Percentiles rank a stretch among this genome's conserved stretches.
These are phyloP conservation scores for Aureobasidium subglaciale DNA, from an alignment of 2,329 filamentous ascomycete genomes.

Conservation along the genomic window DNA sequence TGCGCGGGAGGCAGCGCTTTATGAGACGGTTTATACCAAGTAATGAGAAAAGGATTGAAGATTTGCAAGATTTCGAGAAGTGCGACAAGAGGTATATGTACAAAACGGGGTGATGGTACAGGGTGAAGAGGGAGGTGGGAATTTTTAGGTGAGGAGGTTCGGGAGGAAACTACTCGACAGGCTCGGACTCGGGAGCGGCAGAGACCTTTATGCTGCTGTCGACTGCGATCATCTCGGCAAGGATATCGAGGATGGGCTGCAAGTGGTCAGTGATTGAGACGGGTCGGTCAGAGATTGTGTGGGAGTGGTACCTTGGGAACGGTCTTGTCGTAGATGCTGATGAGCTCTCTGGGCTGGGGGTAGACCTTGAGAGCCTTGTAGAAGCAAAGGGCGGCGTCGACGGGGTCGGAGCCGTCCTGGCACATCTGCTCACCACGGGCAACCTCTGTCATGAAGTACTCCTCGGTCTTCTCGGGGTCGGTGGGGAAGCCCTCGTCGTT, in stretches of 20 bases:
- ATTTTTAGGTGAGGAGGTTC: neutral
- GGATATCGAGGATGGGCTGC: conserved; percentile 84
- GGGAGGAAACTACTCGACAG: conserved; percentile 23
- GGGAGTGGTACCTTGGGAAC: conserved; percentile 68
- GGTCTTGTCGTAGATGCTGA: conserved; percentile 97
- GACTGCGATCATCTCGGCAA: conserved; percentile 96
- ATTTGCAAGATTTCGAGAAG: conserved; percentile 11
- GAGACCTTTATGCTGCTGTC: conserved; percentile 55
- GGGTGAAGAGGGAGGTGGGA: neutral
- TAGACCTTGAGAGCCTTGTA: conserved; percentile 99
- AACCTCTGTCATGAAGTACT: conserved; percentile 95
- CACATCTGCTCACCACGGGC: conserved; percentile 79
- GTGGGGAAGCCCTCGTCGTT: conserved; percentile 87
- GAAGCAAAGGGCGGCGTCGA: conserved; percentile 89
- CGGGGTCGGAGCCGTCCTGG: conserved; percentile 61
- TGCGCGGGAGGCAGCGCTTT: neutral
- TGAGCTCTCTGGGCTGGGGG: conserved; percentile 84
- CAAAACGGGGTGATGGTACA: conserved; percentile 15
- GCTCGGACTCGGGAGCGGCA: conserved; percentile 22
- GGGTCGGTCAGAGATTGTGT: neutral
- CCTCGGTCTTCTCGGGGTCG: conserved; percentile 87
- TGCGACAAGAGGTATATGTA: conserved; percentile 15
- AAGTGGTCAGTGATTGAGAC: conserved; percentile 10
- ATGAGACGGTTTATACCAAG: neutral
- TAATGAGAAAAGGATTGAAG: neutral